Base-by-base conservation (phyloP, 441 rosid genomes). In the Populus trichocarpa region DNA sequence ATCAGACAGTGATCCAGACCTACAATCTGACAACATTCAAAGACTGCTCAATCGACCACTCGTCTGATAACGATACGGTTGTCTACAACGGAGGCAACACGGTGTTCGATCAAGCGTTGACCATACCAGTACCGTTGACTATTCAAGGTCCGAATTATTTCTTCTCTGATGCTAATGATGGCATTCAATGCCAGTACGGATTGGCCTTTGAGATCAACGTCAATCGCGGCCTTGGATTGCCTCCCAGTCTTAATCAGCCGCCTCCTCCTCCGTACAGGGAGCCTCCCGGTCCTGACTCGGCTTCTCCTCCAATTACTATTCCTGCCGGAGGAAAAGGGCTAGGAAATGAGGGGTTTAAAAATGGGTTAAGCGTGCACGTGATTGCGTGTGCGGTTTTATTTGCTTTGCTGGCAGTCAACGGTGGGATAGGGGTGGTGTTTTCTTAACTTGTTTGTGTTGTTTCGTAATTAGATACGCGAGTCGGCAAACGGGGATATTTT, bases 171-270 rank as follows among this genome's bases (percentile, higher is more conserved):
- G 86, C 81, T 28, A 82, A 84, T 26, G 91, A 84, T 40, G 91
- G 92, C 33, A n/a, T 69, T 71, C 95, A 88, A 73, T 91, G 95
- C 82, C 85, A 65, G 72, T 20, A 33, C 0, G 92, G 95, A 46
- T 71, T 91, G 88, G 87, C 91, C 57, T 91, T 88, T 82, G 80
- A 81, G 86, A 87, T 89, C 87, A 74, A 73, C 35, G 92, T 89
- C 75, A 78, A 81, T 46, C 90, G 42, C 68, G 93, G 92, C 72
- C 82, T 81, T 70, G 95, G 93, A 74, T 81, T 88, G 81, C 95
- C 93, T n/a, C 90, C 93, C 25, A 84, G 85, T 81, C 93, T 91
- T 67, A 91, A 75, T 74, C 90, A 89, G 81, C 93, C 93, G n/a
- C 95, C 93, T 14, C 93, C 93, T 9, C 91, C 90, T 13, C 90